phyloP scores from a whole-genome alignment of 768 basidiomycete species.

The Pleurotus ostreatus region DNA sequence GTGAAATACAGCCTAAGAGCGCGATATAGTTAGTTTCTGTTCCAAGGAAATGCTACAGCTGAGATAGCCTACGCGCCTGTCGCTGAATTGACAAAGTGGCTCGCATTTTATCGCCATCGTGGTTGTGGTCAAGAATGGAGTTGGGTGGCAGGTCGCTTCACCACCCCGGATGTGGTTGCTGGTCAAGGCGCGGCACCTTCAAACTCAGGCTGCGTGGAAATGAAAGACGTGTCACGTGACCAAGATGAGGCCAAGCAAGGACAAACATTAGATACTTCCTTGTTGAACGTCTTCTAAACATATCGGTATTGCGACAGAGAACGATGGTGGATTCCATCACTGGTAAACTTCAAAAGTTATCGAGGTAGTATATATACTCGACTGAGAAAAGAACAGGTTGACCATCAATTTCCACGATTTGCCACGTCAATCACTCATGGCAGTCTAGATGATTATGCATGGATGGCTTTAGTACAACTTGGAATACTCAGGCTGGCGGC shows the following conservation, averaged over 20 bases:
- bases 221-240: not conserved
- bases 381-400: too few relatives aligned
- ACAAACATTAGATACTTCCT: not conserved
- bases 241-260: not conserved
- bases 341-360: too few relatives aligned
- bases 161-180: slow-evolving; percentile 15
- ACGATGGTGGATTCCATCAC: too few relatives aligned
- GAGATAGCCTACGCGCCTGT: slow-evolving; percentile 47
- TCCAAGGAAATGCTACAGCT: slow-evolving; percentile 7
- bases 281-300: not conserved
- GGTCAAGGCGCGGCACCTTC: slow-evolving; percentile 20
- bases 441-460: too few relatives aligned
- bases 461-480: too few relatives aligned
- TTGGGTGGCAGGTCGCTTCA: slow-evolving; percentile 16
- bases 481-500: too few relatives aligned
- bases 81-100: slow-evolving; percentile 75
- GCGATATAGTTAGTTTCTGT: slow-evolving; percentile 10
- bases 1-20: slow-evolving; percentile 78
- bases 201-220: slow-evolving; percentile 4
- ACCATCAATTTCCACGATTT: too few relatives aligned
- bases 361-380: too few relatives aligned
- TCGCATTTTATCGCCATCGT: slow-evolving; percentile 57
- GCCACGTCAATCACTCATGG: too few relatives aligned
- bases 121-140: slow-evolving; percentile 12
- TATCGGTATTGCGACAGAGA: too few relatives aligned